Base-by-base conservation (phyloP, 805 yeast genomes). In the Cyberlindnera misumaiensis region DNA sequence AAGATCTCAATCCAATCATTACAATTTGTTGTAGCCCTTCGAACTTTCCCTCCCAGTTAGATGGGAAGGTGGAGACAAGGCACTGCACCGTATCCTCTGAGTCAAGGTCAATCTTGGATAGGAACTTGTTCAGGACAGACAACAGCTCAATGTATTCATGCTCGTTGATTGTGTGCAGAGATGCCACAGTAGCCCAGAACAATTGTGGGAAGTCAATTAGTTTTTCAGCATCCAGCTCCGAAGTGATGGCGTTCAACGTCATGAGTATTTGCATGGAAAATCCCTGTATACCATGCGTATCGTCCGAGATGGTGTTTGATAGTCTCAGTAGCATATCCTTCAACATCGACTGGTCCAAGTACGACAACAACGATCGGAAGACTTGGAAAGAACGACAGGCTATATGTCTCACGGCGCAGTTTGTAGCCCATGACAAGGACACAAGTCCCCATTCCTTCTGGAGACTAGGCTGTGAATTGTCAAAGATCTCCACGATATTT, bases 311-410 rank as follows among this genome's bases (percentile, higher is more conserved):
- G 0, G 99, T 94, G 51, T 88, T 89, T 0, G 96, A 86, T 24
- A 93, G 67, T 43, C 99, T 73, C 40, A 90, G 95, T 10, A 93
- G 67, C 96, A 93, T 86, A 61, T 89, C 97, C 39, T 86, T 77
- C 32, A 94, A 65, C 96, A 93, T 90, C 10, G 73, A 69, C 53
- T 82, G 89, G 54, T 93, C 97, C 44, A 90, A 64, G 49, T 80
- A 78, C 8, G 85, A 74, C n/a, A 88, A 63, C 40, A 93, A 60
- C 4, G 94, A 83, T 32, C 99, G 68, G 63, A 89, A 93, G 0
- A 89, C 72, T 56, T 93, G 98, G 61, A 94, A 90, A 0, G 97
- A 89, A 18, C 98, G 73, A 48, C 98, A 93, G 0, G 99, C 98
- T 48, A 93, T 75, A 56, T 94, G 99, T 53, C 97, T 72, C 2